Conservation (phyloP, 768 basidiomycete genomes). For the Tylopilus sp. region DNA sequence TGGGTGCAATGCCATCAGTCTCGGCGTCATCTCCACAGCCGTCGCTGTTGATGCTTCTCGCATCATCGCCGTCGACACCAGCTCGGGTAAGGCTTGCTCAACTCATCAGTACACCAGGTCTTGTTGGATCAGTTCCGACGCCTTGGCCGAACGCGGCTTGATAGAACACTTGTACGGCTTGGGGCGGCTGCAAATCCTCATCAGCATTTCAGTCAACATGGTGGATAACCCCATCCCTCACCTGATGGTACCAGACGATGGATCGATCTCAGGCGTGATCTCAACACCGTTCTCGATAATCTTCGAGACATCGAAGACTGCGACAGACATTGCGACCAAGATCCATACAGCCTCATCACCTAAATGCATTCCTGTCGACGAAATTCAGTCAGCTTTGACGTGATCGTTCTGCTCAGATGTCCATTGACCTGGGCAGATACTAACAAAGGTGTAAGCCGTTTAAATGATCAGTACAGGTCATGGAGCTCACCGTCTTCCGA, state of each 20-base stretch:
- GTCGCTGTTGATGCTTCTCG: conserved; percentile 75
- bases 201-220: not conserved
- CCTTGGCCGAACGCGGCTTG: conserved; percentile 57
- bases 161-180: conserved; percentile 59
- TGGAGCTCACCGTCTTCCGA: conserved; percentile 52
- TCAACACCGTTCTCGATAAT: conserved; percentile 43
- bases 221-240: conserved; percentile 13
- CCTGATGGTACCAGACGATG: conserved; percentile 66
- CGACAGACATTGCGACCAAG: conserved; percentile 41
- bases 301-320: conserved; percentile 47
- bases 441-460: conserved; percentile 2
- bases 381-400: conserved; percentile 19
- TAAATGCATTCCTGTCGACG: conserved; percentile 42
- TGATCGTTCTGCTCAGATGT: not conserved
- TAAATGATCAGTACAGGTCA: not conserved
- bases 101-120: conserved; percentile 34
- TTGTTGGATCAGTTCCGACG: conserved; percentile 49
- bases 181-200: conserved; percentile 44
- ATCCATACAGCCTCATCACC: conserved; percentile 51
- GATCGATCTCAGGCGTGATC: conserved; percentile 52
- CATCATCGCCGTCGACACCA: conserved; percentile 91
- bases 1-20: conserved; percentile 94
- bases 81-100: conserved; percentile 46
- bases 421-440: conserved; percentile 29
- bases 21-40: conserved; percentile 86